Base-by-base conservation (phyloP, 192 early-diverging fungal genomes). In the Coemansia sp. region DNA sequence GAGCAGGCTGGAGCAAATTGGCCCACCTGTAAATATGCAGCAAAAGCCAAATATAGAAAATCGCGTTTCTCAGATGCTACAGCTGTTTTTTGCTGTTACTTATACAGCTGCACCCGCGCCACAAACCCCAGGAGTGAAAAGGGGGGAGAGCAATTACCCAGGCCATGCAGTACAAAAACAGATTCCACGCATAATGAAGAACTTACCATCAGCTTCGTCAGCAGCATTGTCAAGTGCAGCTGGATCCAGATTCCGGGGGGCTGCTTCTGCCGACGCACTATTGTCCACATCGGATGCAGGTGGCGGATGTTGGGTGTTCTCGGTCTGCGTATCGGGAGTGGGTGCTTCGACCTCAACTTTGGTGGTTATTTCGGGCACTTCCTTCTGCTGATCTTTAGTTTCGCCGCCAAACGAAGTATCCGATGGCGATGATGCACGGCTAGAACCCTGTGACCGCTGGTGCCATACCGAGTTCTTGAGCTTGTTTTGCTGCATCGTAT, bases 381-480 rank as follows among this genome's bases (percentile, higher is more conserved):
- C 31, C 30, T 43, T 53, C 20, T 42, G 26, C 26, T 30, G 5
- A 16, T 37, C 48, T 26, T 23, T 15, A 19, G 43, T 28, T 21
- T 23, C 53, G 33, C 38, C 53, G 21, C 20, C 40, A 39, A 57
- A 56, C 39, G 70, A 57, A 8, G 63, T 39, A 0, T 52, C 52
- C 4, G 64, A 53, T 15, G 69, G 58, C 48, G 71, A 63, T 16
- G 71, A 63, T 19, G 71, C 55, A 30, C 56, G 71, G 52, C 71
- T 73, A 26, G 64, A 67, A 28, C 52, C 52, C 55, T 59, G 50
- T 14, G 71, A 63, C 45, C 57, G 59, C 56, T 63, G 71, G 42
- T 53, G 71, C 71, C 64, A 67, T 19, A 66, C 47, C 20, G 64
- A 63, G 19, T 44, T 51, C 41, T 57, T 61, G 55, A 73, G 64